These are phyloP conservation scores for Daedaleopsis sinensis DNA, from an alignment of 768 basidiomycete species.

Conservation along the genomic window DNA sequence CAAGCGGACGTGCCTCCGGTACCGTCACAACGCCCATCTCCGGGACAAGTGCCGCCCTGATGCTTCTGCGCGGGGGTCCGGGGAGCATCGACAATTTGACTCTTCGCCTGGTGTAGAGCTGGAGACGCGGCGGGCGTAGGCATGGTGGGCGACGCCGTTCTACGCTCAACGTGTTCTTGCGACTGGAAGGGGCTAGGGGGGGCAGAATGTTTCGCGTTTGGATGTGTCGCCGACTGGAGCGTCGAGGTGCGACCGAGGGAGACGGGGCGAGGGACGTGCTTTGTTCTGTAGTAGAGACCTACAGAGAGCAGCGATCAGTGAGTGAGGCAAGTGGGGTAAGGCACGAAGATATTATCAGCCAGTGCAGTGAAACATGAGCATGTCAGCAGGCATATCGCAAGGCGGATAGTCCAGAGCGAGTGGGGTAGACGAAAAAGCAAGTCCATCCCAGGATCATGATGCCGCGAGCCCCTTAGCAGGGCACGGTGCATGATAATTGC, in stretches of 20 bases:
- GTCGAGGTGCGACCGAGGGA: constrained; percentile 46
- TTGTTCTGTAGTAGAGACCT: constrained; percentile 88
- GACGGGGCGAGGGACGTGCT: constrained; percentile 73
- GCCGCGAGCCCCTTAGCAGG: constrained; percentile 2
- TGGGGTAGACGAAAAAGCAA: constrained; percentile 8
- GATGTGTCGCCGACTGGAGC: constrained; percentile 30
- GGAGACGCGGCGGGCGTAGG: constrained; percentile 30
- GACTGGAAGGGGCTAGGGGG: constrained; percentile 22
- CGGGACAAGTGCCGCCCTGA: constrained; percentile 83
- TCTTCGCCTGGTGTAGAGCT: constrained; percentile 18
- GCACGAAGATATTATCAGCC: constrained; percentile 19
- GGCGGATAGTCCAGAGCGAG: constrained; percentile 10
- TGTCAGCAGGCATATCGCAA: constrained; percentile 24
- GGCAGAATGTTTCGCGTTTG: constrained; percentile 34
- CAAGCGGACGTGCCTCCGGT: constrained; percentile 94
- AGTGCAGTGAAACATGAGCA: constrained; percentile 22
- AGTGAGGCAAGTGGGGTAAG: constrained; percentile 33
- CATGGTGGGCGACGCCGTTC: constrained; percentile 26
- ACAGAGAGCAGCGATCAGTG: constrained; percentile 33
- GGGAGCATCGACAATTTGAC: constrained; percentile 9
- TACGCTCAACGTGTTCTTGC: constrained; percentile 13
- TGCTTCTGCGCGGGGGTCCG: constrained; percentile 17
- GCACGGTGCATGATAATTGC: constrained; percentile 8
- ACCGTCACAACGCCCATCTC: constrained; percentile 97
- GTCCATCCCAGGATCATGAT: constrained; percentile 12